phyloP scores from a whole-genome alignment of 139 green algal genomes.

The Closterium sp. region DNA sequence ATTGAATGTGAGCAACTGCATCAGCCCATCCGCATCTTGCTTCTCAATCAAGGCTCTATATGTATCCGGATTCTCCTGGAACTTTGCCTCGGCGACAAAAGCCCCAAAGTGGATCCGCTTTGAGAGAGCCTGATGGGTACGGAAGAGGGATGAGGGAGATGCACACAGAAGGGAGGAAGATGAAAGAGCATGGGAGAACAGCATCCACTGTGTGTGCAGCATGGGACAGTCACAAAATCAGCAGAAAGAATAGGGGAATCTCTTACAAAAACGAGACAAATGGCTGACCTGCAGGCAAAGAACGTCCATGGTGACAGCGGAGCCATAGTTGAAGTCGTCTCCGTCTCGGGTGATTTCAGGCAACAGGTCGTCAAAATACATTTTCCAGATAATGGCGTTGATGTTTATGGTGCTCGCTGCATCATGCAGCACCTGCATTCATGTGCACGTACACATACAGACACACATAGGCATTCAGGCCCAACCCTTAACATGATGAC shows the following conservation, averaged over 20 bases:
- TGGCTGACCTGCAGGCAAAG: constrained; percentile 57
- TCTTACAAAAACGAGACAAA: not conserved
- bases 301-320: constrained; percentile 75
- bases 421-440: constrained; percentile 61
- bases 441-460: not conserved
- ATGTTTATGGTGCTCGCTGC: constrained; percentile 79
- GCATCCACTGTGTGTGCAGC: too few relatives aligned
- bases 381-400: constrained; percentile 77
- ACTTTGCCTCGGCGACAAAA: constrained; percentile 99
- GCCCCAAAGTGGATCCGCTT: constrained; percentile 98
- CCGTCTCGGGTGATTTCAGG: constrained; percentile 66
- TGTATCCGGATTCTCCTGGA: constrained; percentile 70
- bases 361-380: constrained; percentile 76
- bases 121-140: constrained; percentile 78
- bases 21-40: constrained; percentile 78
- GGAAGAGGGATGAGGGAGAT: not conserved
- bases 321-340: constrained; percentile 96
- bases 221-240: not conserved
- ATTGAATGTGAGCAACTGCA: constrained; percentile 85
- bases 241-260: not conserved
- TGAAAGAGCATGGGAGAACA: constrained; percentile 1
- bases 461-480: not conserved
- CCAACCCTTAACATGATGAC: too few relatives aligned
- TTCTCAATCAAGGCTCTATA: constrained; percentile 73
- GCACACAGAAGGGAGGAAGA: not conserved